A percentile compares a stretch with the other conserved stretches of the same genome.
These are phyloP conservation scores for Clarkia xantiana DNA, from an alignment of 345 rosid genomes.

Conservation along the genomic window DNA sequence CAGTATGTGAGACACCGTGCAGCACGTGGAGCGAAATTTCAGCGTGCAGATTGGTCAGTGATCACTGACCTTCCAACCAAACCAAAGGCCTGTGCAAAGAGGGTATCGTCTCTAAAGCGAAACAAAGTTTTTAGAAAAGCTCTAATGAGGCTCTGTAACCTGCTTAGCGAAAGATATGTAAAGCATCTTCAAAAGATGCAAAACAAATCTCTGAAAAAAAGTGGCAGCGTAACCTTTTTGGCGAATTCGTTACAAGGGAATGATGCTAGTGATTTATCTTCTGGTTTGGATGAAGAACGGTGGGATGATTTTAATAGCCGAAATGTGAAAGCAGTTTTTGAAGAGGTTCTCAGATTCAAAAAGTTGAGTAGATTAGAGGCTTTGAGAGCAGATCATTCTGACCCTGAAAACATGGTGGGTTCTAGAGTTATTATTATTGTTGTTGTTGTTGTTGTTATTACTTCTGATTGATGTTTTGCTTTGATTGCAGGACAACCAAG, in stretches of 20 bases:
- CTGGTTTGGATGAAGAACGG: slow-evolving; percentile 26
- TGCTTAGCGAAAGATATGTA: slow-evolving; percentile 59
- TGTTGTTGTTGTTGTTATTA: neutral
- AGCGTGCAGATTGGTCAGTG: slow-evolving; percentile 60
- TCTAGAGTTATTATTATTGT: neutral
- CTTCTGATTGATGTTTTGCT: too few relatives aligned
- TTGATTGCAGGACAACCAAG: slow-evolving; percentile 27
- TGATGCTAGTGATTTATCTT: slow-evolving; percentile 9
- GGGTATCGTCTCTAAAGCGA: slow-evolving; percentile 45
- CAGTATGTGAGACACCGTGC: slow-evolving; percentile 64
- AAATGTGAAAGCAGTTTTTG: slow-evolving; percentile 39
- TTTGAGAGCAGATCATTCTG: slow-evolving; percentile 29
- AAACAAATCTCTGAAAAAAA: slow-evolving; percentile 15
- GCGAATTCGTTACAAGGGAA: slow-evolving; percentile 16
- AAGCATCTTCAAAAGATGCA: slow-evolving; percentile 44
- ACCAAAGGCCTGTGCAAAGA: slow-evolving; percentile 46
- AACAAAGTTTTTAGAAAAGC: slow-evolving; percentile 48
- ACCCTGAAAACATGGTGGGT: slow-evolving; percentile 18
- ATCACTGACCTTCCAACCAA: slow-evolving; percentile 60
- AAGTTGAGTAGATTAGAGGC: slow-evolving; percentile 45
- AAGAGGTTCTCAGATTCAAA: slow-evolving; percentile 56
- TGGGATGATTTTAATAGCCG: slow-evolving; percentile 82
- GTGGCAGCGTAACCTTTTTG: slow-evolving; percentile 20
- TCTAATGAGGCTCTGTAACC: slow-evolving; percentile 61
- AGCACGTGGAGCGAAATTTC: slow-evolving; percentile 64